Conservation (phyloP, 2,329 filamentous ascomycete genomes). For the Fusarium miscanthi region DNA sequence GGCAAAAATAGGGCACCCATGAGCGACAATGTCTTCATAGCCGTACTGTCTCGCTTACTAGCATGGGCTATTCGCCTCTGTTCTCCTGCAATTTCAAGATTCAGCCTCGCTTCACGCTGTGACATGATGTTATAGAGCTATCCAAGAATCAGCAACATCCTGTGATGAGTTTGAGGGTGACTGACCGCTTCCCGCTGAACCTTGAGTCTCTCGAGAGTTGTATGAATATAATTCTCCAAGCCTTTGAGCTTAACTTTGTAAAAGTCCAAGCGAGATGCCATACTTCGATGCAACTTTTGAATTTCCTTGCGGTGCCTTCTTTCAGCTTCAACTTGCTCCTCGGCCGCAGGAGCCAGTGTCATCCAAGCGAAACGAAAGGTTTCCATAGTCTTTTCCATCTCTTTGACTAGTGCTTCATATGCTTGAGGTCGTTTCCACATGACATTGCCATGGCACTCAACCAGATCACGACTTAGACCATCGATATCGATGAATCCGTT, state of each 20-base stretch:
- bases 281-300: constrained; percentile 62
- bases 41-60: constrained; percentile 70
- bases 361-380: constrained; percentile 52
- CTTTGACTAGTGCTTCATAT: constrained; percentile 64
- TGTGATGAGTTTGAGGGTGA: constrained; percentile 9
- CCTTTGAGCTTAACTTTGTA: constrained; percentile 70
- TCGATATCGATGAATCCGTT: constrained; percentile 66
- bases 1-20: constrained; percentile 73
- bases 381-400: constrained; percentile 61
- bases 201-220: constrained; percentile 68
- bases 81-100: constrained; percentile 70
- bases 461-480: constrained; percentile 69
- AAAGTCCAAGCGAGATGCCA: constrained; percentile 67
- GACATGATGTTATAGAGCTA: constrained; percentile 75
- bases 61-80: constrained; percentile 69
- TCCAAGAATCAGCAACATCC: constrained; percentile 9
- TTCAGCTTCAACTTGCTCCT: constrained; percentile 39
- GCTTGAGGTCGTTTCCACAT: constrained; percentile 73
- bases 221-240: constrained; percentile 71
- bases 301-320: constrained; percentile 49
- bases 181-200: constrained; percentile 71
- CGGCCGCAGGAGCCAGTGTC: constrained; percentile 27
- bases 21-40: constrained; percentile 73
- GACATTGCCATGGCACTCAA: constrained; percentile 72
- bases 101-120: constrained; percentile 72